Conservation (phyloP, 441 rosid species). For the Corymbia citriodora region DNA sequence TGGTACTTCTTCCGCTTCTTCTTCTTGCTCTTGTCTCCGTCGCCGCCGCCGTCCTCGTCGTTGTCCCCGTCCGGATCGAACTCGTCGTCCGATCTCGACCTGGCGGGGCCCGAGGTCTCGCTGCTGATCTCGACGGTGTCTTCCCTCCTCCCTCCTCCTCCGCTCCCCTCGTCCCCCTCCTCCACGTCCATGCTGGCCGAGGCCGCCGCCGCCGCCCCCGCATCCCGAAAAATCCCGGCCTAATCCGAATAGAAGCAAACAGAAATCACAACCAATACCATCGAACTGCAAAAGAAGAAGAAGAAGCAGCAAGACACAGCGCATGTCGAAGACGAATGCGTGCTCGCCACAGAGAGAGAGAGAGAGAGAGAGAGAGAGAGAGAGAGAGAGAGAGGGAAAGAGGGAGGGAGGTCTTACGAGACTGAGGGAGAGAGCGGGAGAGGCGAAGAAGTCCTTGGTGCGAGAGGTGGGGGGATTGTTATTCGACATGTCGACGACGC, state of each 20-base stretch:
- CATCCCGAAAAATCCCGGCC: constrained; percentile 95
- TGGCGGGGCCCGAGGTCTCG: constrained; percentile 81
- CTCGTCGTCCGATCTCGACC: constrained; percentile 87
- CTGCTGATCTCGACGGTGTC: constrained; percentile 90
- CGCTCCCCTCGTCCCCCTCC: constrained; percentile 44
- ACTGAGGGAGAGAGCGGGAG: constrained; percentile 95
- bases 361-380: background rate
- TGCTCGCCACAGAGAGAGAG: background rate
- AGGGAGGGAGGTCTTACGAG: constrained; percentile 37
- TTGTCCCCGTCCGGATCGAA: constrained; percentile 53
- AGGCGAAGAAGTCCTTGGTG: constrained; percentile 89
- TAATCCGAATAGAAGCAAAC: constrained; percentile 3
- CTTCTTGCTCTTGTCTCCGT: constrained; percentile 25
- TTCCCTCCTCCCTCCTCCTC: constrained; percentile 33
- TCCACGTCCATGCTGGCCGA: constrained; percentile 36
- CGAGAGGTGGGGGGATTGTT: constrained; percentile 45
- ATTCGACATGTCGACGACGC: constrained; percentile 86
- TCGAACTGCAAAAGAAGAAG: background rate
- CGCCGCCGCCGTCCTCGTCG: constrained; percentile 44
- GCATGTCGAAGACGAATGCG: background rate
- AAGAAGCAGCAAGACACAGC: background rate
- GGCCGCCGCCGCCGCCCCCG: constrained; percentile 29
- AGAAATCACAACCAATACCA: background rate
- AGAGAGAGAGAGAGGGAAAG: background rate
- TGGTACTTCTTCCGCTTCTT: constrained; percentile 96